Evolutionary conservation across 2,329 filamentous ascomycete species (phyloP).

Genomic region (Sclerotinia nivalis): DNA sequence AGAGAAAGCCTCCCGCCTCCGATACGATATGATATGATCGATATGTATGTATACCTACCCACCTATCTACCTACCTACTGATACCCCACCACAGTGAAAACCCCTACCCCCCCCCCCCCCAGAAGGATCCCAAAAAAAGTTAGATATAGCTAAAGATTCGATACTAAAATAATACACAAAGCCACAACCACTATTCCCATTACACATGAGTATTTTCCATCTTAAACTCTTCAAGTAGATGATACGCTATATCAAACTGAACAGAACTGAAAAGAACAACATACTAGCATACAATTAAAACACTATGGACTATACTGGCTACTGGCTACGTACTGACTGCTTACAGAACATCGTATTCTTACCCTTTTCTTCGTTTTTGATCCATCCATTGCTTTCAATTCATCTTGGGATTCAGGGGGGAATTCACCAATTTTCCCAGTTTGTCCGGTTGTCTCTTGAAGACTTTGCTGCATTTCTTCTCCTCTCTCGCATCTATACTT

Average conservation of each 20-base stretch:
- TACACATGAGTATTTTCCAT: too few species aligned
- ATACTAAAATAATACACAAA: too few species aligned
- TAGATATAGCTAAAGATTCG: too few species aligned
- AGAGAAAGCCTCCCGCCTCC: too few species aligned
- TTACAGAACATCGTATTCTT: background rate
- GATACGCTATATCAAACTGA: background rate
- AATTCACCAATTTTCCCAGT: background rate
- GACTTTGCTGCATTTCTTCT: background rate
- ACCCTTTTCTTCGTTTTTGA: background rate
- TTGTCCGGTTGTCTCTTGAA: background rate
- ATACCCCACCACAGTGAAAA: too few species aligned
- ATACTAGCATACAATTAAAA: constrained; percentile 9
- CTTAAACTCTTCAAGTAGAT: too few species aligned
- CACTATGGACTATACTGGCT: background rate
- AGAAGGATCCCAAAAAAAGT: too few species aligned
- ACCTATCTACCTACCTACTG: too few species aligned
- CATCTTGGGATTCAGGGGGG: background rate
- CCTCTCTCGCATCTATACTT: background rate
- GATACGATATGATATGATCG: too few species aligned
- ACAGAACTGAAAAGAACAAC: background rate
- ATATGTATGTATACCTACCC: too few species aligned
- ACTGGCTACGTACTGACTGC: background rate
- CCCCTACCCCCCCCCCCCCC: too few species aligned
- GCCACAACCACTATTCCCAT: too few species aligned
- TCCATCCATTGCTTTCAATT: background rate